Percentiles rank a stretch among this genome's conserved stretches.
Conservation (phyloP, 2,329 filamentous ascomycete species). For the Diplodia sapinea region DNA sequence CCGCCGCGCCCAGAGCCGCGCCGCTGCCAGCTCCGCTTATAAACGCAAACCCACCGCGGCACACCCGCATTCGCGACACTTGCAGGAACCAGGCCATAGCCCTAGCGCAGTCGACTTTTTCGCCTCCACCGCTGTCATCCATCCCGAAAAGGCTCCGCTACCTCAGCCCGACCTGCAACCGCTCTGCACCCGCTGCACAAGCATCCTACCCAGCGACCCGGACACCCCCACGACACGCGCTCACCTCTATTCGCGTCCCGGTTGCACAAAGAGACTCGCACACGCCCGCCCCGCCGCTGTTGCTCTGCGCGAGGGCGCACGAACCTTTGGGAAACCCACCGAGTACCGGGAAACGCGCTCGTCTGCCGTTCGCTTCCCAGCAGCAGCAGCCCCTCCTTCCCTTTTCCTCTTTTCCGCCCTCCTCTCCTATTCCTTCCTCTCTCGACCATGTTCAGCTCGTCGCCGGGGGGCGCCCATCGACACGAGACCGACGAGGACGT, state of each 20-base stretch:
- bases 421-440: neutral
- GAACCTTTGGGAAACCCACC: neutral
- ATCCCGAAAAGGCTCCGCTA: neutral
- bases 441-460: conserved; percentile 20
- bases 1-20: conserved; percentile 3
- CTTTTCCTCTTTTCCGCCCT: neutral
- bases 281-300: neutral
- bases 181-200: neutral
- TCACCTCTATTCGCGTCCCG: neutral
- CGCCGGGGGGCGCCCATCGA: conserved; percentile 3
- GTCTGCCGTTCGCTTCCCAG: neutral
- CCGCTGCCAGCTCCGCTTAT: neutral
- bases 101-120: neutral
- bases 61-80: neutral
- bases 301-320: neutral
- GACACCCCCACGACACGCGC: neutral
- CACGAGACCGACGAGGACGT: conserved; percentile 1
- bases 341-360: conserved; percentile 2
- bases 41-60: conserved; percentile 8
- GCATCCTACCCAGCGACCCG: conserved; percentile 18
- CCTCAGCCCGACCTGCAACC: neutral
- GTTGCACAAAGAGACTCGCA: conserved; percentile 6
- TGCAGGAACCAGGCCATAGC: conserved; percentile 3
- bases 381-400: neutral
- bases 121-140: neutral